Percentiles rank a stretch among this genome's conserved stretches.
Evolutionary conservation across 148 eudicot genomes (phyloP).

Genomic region (Selenicereus undatus): DNA sequence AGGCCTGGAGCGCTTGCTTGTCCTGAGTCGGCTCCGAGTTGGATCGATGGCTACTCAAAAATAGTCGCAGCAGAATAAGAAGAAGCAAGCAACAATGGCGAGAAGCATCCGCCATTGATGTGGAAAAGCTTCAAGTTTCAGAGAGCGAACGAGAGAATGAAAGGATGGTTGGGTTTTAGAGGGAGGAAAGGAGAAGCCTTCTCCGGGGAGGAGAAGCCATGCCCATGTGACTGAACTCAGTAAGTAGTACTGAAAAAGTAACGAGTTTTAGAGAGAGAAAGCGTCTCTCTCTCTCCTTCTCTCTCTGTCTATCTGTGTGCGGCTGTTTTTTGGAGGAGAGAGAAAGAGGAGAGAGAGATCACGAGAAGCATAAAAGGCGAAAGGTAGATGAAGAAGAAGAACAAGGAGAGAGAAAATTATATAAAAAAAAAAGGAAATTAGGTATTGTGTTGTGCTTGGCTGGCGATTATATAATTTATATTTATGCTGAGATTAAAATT

Average conservation of each 20-base stretch:
- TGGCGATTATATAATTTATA: no score
- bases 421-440: no score
- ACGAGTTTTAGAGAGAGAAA: background rate
- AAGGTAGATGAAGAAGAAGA: background rate
- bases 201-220: slow-evolving; percentile 22
- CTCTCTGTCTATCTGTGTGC: no score
- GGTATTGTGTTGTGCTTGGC: slow-evolving; percentile 19
- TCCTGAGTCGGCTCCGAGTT: slow-evolving; percentile 64
- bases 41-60: background rate
- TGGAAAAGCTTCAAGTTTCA: background rate
- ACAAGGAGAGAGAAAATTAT: background rate
- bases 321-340: background rate
- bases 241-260: background rate
- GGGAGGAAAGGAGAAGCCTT: background rate
- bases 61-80: background rate
- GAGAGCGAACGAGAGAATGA: no score
- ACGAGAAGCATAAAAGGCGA: slow-evolving; percentile 22
- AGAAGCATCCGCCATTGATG: background rate
- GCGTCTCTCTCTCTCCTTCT: no score
- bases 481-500: background rate
- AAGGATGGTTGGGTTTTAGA: slow-evolving; percentile 5
- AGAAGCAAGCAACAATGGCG: background rate
- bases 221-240: slow-evolving; percentile 18
- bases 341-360: slow-evolving; percentile 7
- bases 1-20: slow-evolving; percentile 61